phyloP scores from a whole-genome alignment of 331 rosid species.

The Pyrus hybrid region DNA sequence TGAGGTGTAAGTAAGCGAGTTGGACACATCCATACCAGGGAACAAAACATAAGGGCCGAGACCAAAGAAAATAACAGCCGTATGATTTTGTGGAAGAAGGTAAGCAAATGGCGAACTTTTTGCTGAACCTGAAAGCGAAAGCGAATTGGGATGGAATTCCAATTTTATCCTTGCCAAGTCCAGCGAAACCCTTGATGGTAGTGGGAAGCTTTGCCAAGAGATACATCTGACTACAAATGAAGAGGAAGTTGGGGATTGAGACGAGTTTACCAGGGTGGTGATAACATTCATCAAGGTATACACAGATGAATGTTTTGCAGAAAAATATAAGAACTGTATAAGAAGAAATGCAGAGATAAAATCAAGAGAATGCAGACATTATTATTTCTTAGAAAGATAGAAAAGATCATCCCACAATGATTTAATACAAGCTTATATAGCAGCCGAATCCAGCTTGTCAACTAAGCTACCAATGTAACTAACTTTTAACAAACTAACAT shows the following conservation, averaged over 20 bases:
- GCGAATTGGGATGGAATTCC: slow-evolving; percentile 43
- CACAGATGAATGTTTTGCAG: too few relatives aligned
- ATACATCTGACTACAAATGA: slow-evolving; percentile 28
- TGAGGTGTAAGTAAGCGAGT: slow-evolving; percentile 32
- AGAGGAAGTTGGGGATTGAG: slow-evolving; percentile 22
- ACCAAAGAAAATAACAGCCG: slow-evolving; percentile 23
- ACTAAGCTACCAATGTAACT: too few relatives aligned
- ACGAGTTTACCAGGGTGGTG: slow-evolving; percentile 9
- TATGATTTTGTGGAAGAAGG: slow-evolving; percentile 17
- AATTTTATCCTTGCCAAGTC: slow-evolving; percentile 39
- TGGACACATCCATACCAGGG: slow-evolving; percentile 6
- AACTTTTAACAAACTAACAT: too few relatives aligned
- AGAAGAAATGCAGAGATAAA: too few relatives aligned
- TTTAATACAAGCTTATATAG: too few relatives aligned
- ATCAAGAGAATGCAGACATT: too few relatives aligned
- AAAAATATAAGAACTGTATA: too few relatives aligned
- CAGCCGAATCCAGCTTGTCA: too few relatives aligned
- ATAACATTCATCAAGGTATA: too few relatives aligned
- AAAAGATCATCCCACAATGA: too few relatives aligned
- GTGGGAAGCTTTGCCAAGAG: slow-evolving; percentile 28
- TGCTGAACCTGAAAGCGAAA: slow-evolving; percentile 18
- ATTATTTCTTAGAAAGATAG: too few relatives aligned
- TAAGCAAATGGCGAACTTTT: slow-evolving; percentile 39
- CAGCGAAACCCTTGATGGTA: slow-evolving; percentile 41
- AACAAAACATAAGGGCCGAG: neutral